phyloP scores from a whole-genome alignment of 106 monocot species.

The Cymbidium sinense region DNA sequence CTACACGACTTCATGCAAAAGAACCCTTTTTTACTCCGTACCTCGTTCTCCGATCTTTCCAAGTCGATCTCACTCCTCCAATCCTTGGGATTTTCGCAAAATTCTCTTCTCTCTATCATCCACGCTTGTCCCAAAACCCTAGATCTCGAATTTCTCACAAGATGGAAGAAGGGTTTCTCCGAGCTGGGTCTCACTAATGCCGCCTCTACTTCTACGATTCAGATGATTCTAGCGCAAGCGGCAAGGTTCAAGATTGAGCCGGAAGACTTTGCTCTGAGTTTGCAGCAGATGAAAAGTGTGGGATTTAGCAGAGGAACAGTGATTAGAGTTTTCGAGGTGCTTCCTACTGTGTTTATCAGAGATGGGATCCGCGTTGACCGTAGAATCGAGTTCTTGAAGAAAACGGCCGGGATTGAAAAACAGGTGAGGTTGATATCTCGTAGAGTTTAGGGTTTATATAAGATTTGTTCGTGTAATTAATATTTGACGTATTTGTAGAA shows the following conservation, averaged over 20 bases:
- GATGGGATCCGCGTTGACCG: conserved; percentile 13
- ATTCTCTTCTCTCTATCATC: conserved; percentile 16
- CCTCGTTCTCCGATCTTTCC: conserved; percentile 12
- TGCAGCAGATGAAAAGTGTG: conserved; percentile 20
- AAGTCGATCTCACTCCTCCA: conserved; percentile 12
- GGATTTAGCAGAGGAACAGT: conserved; percentile 40
- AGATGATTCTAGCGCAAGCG: conserved; percentile 31
- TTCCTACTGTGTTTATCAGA: conserved; percentile 24
- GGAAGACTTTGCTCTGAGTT: conserved; percentile 12
- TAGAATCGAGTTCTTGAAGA: conserved; percentile 32
- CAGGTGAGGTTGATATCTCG: conserved; percentile 3
- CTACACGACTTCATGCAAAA: conserved; percentile 26
- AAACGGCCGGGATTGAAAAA: not conserved
- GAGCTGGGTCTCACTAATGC: conserved; percentile 9
- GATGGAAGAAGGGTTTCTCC: conserved; percentile 24
- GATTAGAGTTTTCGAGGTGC: conserved; percentile 19
- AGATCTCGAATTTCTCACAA: conserved; percentile 15
- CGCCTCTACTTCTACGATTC: conserved; percentile 9
- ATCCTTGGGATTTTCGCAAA: conserved; percentile 24
- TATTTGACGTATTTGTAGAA: too few relatives aligned
- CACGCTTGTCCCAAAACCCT: conserved; percentile 16
- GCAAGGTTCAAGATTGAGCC: conserved; percentile 24
- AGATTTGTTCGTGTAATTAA: too few relatives aligned
- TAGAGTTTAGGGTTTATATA: too few relatives aligned
- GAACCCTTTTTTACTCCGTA: conserved; percentile 20